These are phyloP conservation scores for Schwanniomyces vanrijiae DNA, from an alignment of 805 yeast species.

Conservation along the genomic window DNA sequence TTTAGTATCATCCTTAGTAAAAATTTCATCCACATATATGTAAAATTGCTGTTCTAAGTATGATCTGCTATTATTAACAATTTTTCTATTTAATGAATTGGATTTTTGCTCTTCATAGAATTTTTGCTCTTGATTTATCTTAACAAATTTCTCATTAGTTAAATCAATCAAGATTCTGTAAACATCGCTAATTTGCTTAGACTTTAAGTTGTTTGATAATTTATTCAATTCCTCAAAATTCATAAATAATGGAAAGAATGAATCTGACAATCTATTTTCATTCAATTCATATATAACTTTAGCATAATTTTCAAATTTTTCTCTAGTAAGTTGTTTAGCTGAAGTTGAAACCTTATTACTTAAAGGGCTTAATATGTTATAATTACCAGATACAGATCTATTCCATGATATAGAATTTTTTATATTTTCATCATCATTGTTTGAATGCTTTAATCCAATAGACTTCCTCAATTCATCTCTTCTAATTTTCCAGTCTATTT, in stretches of 20 bases:
- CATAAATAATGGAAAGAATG: slow-evolving; percentile 55
- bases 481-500: slow-evolving; percentile 81
- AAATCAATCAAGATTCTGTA: slow-evolving; percentile 66
- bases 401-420: slow-evolving; percentile 35
- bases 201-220: slow-evolving; percentile 57
- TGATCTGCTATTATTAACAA: slow-evolving; percentile 54
- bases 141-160: slow-evolving; percentile 35
- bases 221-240: slow-evolving; percentile 63
- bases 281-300: slow-evolving; percentile 69
- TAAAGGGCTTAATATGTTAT: slow-evolving; percentile 34
- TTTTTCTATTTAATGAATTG: slow-evolving; percentile 28
- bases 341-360: slow-evolving; percentile 13
- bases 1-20: slow-evolving; percentile 52
- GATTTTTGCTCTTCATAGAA: slow-evolving; percentile 23
- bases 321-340: slow-evolving; percentile 39
- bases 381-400: slow-evolving; percentile 30
- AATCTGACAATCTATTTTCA: slow-evolving; percentile 57
- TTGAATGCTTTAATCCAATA: slow-evolving; percentile 49
- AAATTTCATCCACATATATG: slow-evolving; percentile 67
- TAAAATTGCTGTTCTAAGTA: slow-evolving; percentile 78
- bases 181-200: slow-evolving; percentile 70
- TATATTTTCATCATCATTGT: slow-evolving; percentile 6
- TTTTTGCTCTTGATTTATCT: slow-evolving; percentile 34
- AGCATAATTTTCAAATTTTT: slow-evolving; percentile 74
- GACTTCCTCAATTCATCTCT: slow-evolving; percentile 72